phyloP scores from a whole-genome alignment of 495 filamentous ascomycete species.

The Tuber aestivum region DNA sequence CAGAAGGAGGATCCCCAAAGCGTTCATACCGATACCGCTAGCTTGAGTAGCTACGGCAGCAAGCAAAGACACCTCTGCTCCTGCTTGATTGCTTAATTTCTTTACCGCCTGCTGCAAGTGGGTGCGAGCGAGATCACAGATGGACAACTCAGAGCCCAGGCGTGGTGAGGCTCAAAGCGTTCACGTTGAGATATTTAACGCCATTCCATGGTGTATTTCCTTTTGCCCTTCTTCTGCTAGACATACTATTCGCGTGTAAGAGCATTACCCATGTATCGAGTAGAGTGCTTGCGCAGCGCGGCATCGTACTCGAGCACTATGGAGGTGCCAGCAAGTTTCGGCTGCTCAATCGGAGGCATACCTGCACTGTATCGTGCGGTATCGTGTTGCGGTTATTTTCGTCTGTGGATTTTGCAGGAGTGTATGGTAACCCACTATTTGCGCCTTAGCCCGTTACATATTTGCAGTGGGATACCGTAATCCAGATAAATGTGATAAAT shows the following conservation, averaged over 20 bases:
- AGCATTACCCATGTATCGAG: neutral
- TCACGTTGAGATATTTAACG: neutral
- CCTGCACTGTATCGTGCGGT: neutral
- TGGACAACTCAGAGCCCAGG: slow-evolving; percentile 1
- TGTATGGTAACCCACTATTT: neutral
- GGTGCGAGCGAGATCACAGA: neutral
- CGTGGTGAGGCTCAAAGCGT: slow-evolving; percentile 2
- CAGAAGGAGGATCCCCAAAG: neutral
- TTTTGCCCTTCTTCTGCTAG: neutral
- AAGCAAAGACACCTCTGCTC: neutral
- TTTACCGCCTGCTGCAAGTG: neutral
- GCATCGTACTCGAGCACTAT: neutral
- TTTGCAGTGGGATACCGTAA: neutral
- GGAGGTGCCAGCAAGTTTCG: neutral
- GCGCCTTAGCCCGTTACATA: neutral
- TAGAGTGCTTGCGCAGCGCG: slow-evolving; percentile 2
- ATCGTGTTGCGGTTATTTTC: neutral
- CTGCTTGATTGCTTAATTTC: neutral
- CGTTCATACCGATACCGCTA: neutral
- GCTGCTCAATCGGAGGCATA: neutral
- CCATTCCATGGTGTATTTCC: neutral
- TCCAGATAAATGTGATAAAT: no score
- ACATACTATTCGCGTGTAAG: neutral
- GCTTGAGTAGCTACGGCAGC: neutral
- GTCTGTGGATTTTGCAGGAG: neutral